Percentiles rank a stretch among this genome's conserved stretches.
These are phyloP conservation scores for Colletotrichum euphorbiae DNA, from an alignment of 2,329 filamentous ascomycete genomes.

Conservation along the genomic window DNA sequence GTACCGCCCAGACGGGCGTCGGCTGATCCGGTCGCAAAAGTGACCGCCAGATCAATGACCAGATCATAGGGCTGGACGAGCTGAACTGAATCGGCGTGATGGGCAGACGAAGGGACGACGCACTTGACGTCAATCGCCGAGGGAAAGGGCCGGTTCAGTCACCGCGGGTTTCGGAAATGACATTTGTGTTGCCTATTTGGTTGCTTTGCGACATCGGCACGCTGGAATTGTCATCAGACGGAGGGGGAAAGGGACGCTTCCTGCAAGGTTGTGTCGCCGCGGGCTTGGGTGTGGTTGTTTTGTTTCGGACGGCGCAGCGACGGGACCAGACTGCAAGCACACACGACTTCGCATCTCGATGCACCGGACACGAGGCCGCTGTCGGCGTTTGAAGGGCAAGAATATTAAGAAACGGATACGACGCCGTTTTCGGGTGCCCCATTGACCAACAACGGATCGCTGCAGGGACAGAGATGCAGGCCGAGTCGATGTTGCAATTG, in stretches of 20 bases:
- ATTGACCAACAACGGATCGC: background rate
- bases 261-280: background rate
- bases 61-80: constrained; percentile 13
- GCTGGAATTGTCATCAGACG: background rate
- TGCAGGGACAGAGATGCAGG: background rate
- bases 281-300: background rate
- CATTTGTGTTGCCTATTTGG: background rate
- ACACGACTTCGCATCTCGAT: background rate
- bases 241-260: constrained; percentile 22
- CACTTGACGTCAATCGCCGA: background rate
- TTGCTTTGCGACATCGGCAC: background rate
- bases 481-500: background rate
- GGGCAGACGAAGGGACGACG: background rate
- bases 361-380: background rate
- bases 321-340: background rate
- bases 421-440: background rate
- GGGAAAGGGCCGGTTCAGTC: background rate
- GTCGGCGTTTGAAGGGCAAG: background rate
- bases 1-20: constrained; percentile 5
- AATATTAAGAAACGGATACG: background rate
- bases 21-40: constrained; percentile 17
- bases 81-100: constrained; percentile 16
- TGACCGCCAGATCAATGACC: background rate
- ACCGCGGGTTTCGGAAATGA: background rate
- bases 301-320: constrained; percentile 15